A percentile compares a stretch with the other conserved stretches of the same genome.
phyloP scores from a whole-genome alignment of 176 grass and related monocot genomes.

The Phyllostachys edulis region DNA sequence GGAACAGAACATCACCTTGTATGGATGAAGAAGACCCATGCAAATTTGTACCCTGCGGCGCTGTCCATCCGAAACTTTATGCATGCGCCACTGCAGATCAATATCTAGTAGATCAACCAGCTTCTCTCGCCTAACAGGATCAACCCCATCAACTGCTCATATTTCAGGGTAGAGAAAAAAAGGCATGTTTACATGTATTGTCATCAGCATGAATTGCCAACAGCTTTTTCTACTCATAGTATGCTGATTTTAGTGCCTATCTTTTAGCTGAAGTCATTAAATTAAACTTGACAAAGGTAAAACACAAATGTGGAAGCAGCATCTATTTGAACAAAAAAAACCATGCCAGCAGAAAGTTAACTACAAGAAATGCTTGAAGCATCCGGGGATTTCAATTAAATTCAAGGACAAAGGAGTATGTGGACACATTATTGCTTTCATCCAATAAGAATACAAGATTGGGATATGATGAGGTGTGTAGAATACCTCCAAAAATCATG shows the following conservation, averaged over 20 bases:
- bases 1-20: slow-evolving; percentile 63
- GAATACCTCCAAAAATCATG: slow-evolving; percentile 99
- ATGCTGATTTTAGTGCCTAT: neutral
- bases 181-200: slow-evolving; percentile 20
- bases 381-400: neutral
- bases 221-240: neutral
- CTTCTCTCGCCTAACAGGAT: slow-evolving; percentile 86
- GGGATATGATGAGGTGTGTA: neutral
- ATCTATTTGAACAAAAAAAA: neutral
- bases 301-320: neutral
- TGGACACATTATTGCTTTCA: slow-evolving; percentile 1
- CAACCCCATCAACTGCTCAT: slow-evolving; percentile 83
- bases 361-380: slow-evolving; percentile 12
- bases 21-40: slow-evolving; percentile 97
- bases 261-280: neutral
- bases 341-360: neutral
- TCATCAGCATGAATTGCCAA: slow-evolving; percentile 14
- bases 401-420: neutral
- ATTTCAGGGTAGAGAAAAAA: slow-evolving; percentile 37
- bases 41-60: slow-evolving; percentile 95
- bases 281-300: neutral
- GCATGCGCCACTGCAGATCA: slow-evolving; percentile 91
- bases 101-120: slow-evolving; percentile 92
- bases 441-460: neutral
- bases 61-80: slow-evolving; percentile 98